phyloP scores from a whole-genome alignment of 331 rosid genomes.

The Malus hybrid region DNA sequence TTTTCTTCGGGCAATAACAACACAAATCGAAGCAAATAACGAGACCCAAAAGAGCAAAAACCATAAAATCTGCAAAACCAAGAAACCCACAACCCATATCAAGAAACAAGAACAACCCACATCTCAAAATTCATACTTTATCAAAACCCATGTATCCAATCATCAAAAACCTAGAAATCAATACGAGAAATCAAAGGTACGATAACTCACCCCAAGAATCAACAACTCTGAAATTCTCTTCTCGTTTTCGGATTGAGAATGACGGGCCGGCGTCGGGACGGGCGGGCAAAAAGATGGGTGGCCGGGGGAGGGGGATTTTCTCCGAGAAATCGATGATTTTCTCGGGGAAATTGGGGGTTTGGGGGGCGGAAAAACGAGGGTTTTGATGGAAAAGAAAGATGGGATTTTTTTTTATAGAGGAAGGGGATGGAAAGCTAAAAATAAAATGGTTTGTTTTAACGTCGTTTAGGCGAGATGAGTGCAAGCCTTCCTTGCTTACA shows the following conservation, averaged over 20 bases:
- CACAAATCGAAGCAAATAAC: background rate
- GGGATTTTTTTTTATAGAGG: background rate
- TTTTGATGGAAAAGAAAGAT: background rate
- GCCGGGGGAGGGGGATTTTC: background rate
- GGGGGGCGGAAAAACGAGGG: background rate
- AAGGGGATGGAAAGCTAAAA: background rate
- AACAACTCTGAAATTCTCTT: no score
- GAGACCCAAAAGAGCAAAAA: slow-evolving; percentile 3
- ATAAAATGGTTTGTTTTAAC: background rate
- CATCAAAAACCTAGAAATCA: background rate
- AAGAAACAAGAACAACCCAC: background rate
- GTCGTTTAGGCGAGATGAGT: background rate
- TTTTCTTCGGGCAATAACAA: background rate
- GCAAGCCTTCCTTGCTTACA: slow-evolving; percentile 8
- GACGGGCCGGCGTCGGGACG: background rate
- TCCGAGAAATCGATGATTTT: background rate
- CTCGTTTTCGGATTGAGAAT: background rate
- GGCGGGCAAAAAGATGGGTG: background rate
- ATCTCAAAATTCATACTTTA: background rate
- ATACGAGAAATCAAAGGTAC: background rate
- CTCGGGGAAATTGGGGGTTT: slow-evolving; percentile 1
- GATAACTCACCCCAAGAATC: background rate
- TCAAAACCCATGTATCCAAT: background rate
- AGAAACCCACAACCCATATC: background rate
- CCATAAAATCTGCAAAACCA: slow-evolving; percentile 13